Evolutionary conservation across 2,329 filamentous ascomycete species (phyloP).

Genomic region (Mollisia scopiformis): DNA sequence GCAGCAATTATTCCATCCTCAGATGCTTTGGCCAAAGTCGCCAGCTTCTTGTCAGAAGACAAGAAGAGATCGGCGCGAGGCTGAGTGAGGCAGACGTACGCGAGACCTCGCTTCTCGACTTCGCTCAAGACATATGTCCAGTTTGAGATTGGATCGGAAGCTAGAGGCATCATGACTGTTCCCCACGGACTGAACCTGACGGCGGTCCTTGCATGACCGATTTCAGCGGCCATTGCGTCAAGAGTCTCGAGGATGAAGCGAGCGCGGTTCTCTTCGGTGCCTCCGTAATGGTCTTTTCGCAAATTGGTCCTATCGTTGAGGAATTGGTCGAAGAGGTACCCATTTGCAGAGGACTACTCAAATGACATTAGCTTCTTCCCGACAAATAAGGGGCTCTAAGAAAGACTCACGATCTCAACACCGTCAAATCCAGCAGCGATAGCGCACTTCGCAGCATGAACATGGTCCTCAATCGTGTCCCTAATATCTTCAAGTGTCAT

Average conservation of each 20-base stretch:
- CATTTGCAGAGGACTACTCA: conserved; percentile 40
- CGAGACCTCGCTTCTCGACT: conserved; percentile 20
- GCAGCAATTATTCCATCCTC: conserved; percentile 7
- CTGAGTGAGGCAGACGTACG: conserved; percentile 22
- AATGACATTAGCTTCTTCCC: background rate
- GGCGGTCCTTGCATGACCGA: conserved; percentile 53
- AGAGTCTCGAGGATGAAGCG: conserved; percentile 53
- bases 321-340: conserved; percentile 59
- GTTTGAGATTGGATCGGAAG: conserved; percentile 16
- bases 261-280: conserved; percentile 31
- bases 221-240: conserved; percentile 47
- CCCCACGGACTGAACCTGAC: conserved; percentile 60
- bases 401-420: conserved; percentile 28
- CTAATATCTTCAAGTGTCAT: conserved; percentile 32
- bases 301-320: conserved; percentile 49
- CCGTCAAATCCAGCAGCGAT: conserved; percentile 32
- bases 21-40: conserved; percentile 13
- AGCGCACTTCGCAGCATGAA: conserved; percentile 31
- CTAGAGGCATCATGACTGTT: conserved; percentile 16
- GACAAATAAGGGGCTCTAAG: background rate
- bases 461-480: conserved; percentile 30
- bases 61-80: conserved; percentile 21
- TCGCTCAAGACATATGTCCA: conserved; percentile 16
- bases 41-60: conserved; percentile 10
- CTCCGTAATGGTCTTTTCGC: conserved; percentile 46